Conservation (phyloP, 2,329 filamentous ascomycete species). For the Rhexocercosporidium sp. region DNA sequence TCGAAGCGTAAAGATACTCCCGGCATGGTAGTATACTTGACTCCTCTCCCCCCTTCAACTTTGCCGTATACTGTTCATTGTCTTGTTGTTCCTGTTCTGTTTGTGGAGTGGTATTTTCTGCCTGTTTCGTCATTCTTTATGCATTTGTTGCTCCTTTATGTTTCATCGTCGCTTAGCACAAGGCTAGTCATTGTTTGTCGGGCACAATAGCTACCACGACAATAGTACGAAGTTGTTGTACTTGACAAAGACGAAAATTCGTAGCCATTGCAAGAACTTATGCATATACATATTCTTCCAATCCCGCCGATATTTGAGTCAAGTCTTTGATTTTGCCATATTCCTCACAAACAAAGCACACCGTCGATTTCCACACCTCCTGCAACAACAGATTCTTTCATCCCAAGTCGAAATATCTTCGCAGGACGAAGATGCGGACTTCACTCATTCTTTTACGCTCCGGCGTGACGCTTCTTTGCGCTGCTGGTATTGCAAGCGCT, state of each 20-base stretch:
- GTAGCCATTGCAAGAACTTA: no score
- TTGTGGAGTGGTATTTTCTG: not conserved
- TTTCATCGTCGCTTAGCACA: constrained; percentile 8
- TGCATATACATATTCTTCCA: not conserved
- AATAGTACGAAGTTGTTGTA: not conserved
- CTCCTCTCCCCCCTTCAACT: not conserved
- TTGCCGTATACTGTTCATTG: not conserved
- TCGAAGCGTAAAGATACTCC: not conserved
- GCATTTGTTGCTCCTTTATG: not conserved
- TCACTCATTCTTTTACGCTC: constrained; percentile 35
- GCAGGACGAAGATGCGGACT: constrained; percentile 30
- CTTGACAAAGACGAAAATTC: not conserved
- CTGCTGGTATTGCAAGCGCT: constrained; percentile 35
- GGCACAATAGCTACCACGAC: constrained; percentile 10
- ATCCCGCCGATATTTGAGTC: not conserved
- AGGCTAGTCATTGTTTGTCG: not conserved
- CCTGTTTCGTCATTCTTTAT: not conserved
- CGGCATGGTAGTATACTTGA: not conserved
- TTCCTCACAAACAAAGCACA: constrained; percentile 8
- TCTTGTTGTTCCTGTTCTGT: not conserved
- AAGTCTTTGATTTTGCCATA: constrained; percentile 23
- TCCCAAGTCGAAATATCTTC: constrained; percentile 7
- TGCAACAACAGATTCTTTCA: constrained; percentile 13
- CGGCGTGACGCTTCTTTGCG: constrained; percentile 39
- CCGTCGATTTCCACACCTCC: not conserved